Evolutionary conservation across 2,329 filamentous ascomycete species (phyloP), one percentile per base, ranked within the genome.

Genomic region (Aspergillus fijiensis): DNA sequence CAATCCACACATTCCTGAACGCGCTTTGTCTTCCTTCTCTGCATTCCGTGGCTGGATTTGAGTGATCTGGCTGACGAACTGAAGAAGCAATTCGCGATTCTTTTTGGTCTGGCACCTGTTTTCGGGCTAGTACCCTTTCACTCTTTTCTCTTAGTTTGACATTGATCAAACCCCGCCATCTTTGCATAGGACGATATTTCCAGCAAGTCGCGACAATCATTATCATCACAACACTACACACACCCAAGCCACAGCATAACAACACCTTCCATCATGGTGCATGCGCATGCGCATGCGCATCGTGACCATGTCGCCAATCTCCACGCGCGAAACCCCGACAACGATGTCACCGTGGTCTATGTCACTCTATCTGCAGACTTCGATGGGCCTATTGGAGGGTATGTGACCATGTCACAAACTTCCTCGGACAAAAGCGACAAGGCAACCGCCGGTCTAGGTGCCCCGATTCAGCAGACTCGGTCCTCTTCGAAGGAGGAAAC

Each of bases 311-410:
- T 51, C 49, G 67, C 61, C 58, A 62, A 55, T 57, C 66, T 69
- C 57, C 63, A 70, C 58, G 60, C 52, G 35, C 57, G 67, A 48
- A 58, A 52, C 29, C 57, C 58, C 5, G 62, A 65, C 49, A 58
- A 65, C 51, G 51, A 60, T 60, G 59, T 70, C 14, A 60, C 63
- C 12, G 72, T 82, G 47, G 77, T 85, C 48, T 83, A 85, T 69
- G 77, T 84, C 50, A 85, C 84, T 0, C 76, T 81, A 31, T 66
- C 77, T 23, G 76, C 80, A 57, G 85, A 84, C 45, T 86, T 85
- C 64, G 72, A 76, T 16, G 83, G 82, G 27, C 75, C 76, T 2
- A 74, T 84, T 61, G 81, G 74, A 58, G 81, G 80, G 60, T 83
- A 80, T 66, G 74, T 74, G 14, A 83, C 82, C 2, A 21, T 59